Percentiles rank a stretch among this genome's conserved stretches.
Evolutionary conservation across 2,329 filamentous ascomycete species (phyloP).

Genomic region (Ophiostoma piceae): DNA sequence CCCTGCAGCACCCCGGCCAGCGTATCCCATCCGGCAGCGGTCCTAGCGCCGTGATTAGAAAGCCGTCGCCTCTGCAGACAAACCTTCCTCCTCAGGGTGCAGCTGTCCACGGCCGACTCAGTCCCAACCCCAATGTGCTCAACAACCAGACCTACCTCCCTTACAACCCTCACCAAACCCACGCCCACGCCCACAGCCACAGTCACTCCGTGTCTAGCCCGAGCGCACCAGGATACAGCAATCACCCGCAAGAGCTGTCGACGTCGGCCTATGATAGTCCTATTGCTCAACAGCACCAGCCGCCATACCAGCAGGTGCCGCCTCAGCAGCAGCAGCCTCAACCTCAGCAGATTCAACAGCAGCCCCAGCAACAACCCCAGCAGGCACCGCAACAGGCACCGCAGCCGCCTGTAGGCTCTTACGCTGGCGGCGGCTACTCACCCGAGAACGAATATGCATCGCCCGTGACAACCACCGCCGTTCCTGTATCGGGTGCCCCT

Average conservation of each 20-base stretch:
- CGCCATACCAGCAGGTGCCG: slow-evolving; percentile 42
- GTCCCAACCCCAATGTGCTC: neutral
- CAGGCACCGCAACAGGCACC: slow-evolving; percentile 39
- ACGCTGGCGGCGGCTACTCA: slow-evolving; percentile 29
- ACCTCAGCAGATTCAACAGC: slow-evolving; percentile 24
- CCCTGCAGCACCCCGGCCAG: slow-evolving; percentile 37
- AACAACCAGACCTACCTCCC: slow-evolving; percentile 42
- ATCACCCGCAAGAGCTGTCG: slow-evolving; percentile 69
- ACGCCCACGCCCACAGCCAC: slow-evolving; percentile 31
- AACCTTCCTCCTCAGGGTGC: slow-evolving; percentile 33
- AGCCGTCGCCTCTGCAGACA: slow-evolving; percentile 48
- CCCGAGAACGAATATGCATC: slow-evolving; percentile 28
- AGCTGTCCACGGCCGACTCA: neutral
- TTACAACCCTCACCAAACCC: slow-evolving; percentile 37
- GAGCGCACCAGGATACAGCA: slow-evolving; percentile 54
- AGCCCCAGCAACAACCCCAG: slow-evolving; percentile 34
- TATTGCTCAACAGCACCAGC: slow-evolving; percentile 40
- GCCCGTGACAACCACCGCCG: slow-evolving; percentile 39
- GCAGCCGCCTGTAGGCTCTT: slow-evolving; percentile 36
- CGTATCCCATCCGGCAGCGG: slow-evolving; percentile 43
- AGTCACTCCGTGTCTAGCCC: slow-evolving; percentile 43
- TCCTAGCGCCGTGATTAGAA: slow-evolving; percentile 34
- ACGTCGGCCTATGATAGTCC: slow-evolving; percentile 74
- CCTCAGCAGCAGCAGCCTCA: slow-evolving; percentile 28
- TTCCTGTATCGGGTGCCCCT: slow-evolving; percentile 2